Evolutionary conservation across 371 early-diverging fungal genomes (phyloP).

Genomic region (Rhizopus microsporus): DNA sequence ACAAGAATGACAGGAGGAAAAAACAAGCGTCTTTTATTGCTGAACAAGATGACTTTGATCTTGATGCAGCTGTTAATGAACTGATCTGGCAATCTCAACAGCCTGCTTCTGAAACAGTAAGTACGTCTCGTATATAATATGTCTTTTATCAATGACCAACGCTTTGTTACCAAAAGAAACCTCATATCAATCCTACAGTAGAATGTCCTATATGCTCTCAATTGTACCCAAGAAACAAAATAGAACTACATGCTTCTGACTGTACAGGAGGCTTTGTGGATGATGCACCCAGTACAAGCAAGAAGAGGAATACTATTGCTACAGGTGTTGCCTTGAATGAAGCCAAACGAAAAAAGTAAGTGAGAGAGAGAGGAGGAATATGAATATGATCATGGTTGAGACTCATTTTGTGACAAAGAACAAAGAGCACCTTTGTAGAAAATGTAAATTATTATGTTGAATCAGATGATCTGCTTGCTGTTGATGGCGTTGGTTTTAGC

Average conservation of each 20-base stretch:
- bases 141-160: background rate
- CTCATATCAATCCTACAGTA: background rate
- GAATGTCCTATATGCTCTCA: conserved; percentile 15
- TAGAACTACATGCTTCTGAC: conserved; percentile 5
- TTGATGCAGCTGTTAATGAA: conserved; percentile 1
- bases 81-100: background rate
- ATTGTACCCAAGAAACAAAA: conserved; percentile 2
- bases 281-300: background rate
- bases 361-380: background rate
- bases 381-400: background rate
- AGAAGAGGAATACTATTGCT: conserved; percentile 10
- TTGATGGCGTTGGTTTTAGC: conserved; percentile 12
- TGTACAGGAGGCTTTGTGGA: conserved; percentile 8
- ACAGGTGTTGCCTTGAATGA: conserved; percentile 4
- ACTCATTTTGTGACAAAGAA: background rate
- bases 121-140: background rate
- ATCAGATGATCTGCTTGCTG: conserved; percentile 9
- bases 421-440: conserved; percentile 1
- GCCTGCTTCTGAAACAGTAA: background rate
- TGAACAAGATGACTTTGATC: conserved; percentile 2
- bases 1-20: background rate
- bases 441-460: conserved; percentile 19
- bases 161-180: background rate
- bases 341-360: conserved; percentile 10
- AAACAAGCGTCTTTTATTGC: background rate